Base-by-base conservation (phyloP, 306 rosid genomes). In the Sicyos baderoa region DNA sequence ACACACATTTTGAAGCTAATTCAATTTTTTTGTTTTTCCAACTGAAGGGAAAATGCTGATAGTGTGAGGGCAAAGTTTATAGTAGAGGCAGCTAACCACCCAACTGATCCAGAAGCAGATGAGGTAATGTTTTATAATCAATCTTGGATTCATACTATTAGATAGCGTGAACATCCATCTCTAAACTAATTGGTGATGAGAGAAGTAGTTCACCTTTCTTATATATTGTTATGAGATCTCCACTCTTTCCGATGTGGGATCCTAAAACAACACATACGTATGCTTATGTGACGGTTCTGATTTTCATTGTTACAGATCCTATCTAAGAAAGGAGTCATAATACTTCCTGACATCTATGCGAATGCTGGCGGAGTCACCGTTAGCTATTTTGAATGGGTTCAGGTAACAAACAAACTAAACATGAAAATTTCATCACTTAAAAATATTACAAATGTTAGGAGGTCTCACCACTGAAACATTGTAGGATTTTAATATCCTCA, bases 301-400 rank as follows among this genome's bases (percentile, higher is more conserved):
- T 25, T 32, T 32, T 35, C 4, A 9, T 74, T 63, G 64, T 13
- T 79, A 78, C 86, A 84, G 89, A 84, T 84, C 52, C 63, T 84
- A 42, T 84, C 84, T 3, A 73, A 84, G 82, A 82, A 84, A 71
- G 89, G 86, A 73, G 79, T 84, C 50, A 21, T 79, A 19, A 79
- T 82, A 22, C 89, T 82, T 22, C 86, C 86, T 0, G 84, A 84
- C 50, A 79, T 84, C 37, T 84, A 82, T 8, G 86, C 89, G 13
- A 84, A 79, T 57, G 74, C 89, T 0, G 89, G 89, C 7, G 89
- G 89, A 7, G 86, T 84, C 56, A 84, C 86, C 6, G 89, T 82
- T 17, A 82, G 89, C 81, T 84, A 82, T 37, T 84, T 84, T 29
- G 86, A 84, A 67, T 84, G 89, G 89, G 89, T 84, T 82, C 88